Base-by-base conservation (phyloP, 306 rosid genomes). In the Oemleria cerasiformis region DNA sequence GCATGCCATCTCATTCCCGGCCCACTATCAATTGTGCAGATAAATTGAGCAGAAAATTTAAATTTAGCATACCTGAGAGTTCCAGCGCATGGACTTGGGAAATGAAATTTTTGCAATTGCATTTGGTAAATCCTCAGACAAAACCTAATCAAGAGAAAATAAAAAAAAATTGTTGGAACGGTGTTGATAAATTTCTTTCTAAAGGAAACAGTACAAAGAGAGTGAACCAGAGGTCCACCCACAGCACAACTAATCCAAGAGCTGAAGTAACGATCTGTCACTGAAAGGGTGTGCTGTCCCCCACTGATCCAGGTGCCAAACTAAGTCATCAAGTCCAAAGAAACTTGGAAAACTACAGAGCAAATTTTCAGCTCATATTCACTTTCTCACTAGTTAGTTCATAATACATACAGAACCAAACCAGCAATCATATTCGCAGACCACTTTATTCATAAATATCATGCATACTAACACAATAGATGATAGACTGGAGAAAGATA, bases 61-160 rank as follows among this genome's bases (percentile, higher is more conserved):
- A 57, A 72, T 53, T 40, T 67, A 71, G 56, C 78, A 38, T 75
- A 93, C 98, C 92, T 90, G 90, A 73, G 97, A 88, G 68, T 88
- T 93, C 98, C 97, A 93, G n/a, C 88, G 90, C 98, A 93, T 90
- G 74, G 97, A 86, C 92, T 93, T 93, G 38, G 96, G 87, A 73
- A 93, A 90, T 75, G 98, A 88, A 72, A 93, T 79, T 81, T 85
- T 93, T 21, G 85, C 87, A 82, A 93, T 80, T 16, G 80, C 66
- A 79, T 76, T 79, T 55, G 98, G 93, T 73, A 90, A 84, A 67
- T 90, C 90, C 83, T 87, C 93, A 38, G 93, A 93, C 68, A 93
- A 80, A 73, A 93, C 96, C 98, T 93, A 69, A 39, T 34, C 61
- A 40, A 62, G 70, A 55, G 20, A 65, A 42, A 60, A 73, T 20